Conservation (phyloP, 2,329 filamentous ascomycete genomes). For the Aspergillus fijiensis region DNA sequence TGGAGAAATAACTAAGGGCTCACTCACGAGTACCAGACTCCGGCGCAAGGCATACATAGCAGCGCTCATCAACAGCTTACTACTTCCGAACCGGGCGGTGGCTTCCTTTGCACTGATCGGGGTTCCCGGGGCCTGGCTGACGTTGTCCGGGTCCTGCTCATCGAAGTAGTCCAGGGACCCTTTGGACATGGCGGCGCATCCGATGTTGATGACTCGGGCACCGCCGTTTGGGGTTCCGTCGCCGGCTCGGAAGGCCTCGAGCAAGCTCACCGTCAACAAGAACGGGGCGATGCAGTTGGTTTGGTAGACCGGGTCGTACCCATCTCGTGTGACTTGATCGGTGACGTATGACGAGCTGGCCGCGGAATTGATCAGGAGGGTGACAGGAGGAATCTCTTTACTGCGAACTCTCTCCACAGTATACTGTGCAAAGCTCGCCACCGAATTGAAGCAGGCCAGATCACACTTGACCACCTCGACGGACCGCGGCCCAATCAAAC, state of each 20-base stretch:
- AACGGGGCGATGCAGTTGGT: conserved; percentile 40
- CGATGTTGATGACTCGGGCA: conserved; percentile 39
- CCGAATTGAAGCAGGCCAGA: conserved; percentile 33
- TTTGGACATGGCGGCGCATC: conserved; percentile 33
- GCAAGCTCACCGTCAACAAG: conserved; percentile 35
- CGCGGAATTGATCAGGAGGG: conserved; percentile 34
- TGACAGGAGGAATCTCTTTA: conserved; percentile 38
- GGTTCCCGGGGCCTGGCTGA: conserved; percentile 22
- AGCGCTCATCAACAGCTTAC: conserved; percentile 35
- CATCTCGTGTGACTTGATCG: conserved; percentile 33
- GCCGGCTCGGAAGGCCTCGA: conserved; percentile 38
- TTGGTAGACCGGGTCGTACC: conserved; percentile 39
- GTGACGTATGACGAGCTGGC: conserved; percentile 34
- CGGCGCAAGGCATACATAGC: conserved; percentile 40
- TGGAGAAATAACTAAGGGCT: neutral
- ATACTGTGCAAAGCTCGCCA: conserved; percentile 30
- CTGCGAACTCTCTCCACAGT: conserved; percentile 35
- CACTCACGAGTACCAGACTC: conserved; percentile 35
- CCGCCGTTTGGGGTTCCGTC: conserved; percentile 31
- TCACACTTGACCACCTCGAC: conserved; percentile 34
- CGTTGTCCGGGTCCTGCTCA: conserved; percentile 18
- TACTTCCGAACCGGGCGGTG: conserved; percentile 34
- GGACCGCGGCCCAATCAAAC: conserved; percentile 35
- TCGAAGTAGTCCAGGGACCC: conserved; percentile 38
- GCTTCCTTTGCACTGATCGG: conserved; percentile 31